Base-by-base conservation (phyloP, 2,329 filamentous ascomycete species). In the Bimuria novae-zelandiae region DNA sequence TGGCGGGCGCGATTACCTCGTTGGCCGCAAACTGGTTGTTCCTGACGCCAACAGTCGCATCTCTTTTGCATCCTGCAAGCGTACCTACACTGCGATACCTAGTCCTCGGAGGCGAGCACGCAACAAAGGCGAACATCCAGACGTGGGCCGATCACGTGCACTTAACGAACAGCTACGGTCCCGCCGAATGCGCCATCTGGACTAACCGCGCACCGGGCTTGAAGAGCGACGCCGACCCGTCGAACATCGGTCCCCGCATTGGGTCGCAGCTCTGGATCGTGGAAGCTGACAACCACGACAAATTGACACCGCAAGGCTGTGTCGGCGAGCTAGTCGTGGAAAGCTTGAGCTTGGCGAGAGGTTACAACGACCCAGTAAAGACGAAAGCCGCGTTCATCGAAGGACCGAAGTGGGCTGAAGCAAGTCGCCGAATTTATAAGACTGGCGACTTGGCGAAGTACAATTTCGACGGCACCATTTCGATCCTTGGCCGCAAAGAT, bases 1-100 rank as follows among this genome's bases (percentile, higher is more conserved):
- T 81, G 7, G 77, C 74, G 49, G 76, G 72, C 3, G 75, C 75
- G 2, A 63, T 67, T 39, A 60, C 36, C 37, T 50, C 33, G 0
- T 41, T 59, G 39, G 42, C 56, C 2, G 52, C 49, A 4, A 64
- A 56, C 33, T 52, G 22, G 22, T 43, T 30, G 0, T 77, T 80
- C 57, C 75, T 85, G 58, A 86, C 85, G 0, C 80, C 84, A 1
- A 76, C 82, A 0, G 76, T 87, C 14, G 80, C 82, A 0, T 70
- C 72, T n/a, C 72, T 75, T 0, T 46, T 82, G 1, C 64, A 75
- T 4, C 77, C 76, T 0, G 64, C 71, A 35, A 64, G 59, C 6
- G 70, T 81, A 1, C 76, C 77, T 1, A 69, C 62, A 0, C 56
- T 81, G 22, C 72, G 68, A 51, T 71, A 68, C 0, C 63, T 82